Evolutionary conservation across 108 stramenopile genomes (phyloP).

Genomic region (Nannochloropsis gaditana): DNA sequence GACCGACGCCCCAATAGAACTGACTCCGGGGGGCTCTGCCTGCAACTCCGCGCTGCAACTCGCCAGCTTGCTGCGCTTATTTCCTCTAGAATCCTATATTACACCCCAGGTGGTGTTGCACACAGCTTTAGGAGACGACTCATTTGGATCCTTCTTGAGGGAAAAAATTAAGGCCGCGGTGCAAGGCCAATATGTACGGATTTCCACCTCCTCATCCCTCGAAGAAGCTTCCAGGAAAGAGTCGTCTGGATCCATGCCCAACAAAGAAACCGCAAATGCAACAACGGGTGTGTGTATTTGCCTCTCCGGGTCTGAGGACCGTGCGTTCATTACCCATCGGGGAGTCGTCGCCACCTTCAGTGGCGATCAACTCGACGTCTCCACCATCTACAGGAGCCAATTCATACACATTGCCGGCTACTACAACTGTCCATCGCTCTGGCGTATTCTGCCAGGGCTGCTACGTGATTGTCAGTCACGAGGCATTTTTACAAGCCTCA

Average conservation of each 20-base stretch:
- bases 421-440: constrained; percentile 17
- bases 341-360: background rate
- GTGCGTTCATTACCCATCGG: background rate
- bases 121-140: background rate
- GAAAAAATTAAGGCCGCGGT: background rate
- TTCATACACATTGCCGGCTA: constrained; percentile 12
- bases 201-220: background rate
- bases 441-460: background rate
- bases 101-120: background rate
- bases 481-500: background rate
- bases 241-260: background rate
- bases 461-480: background rate
- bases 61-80: background rate
- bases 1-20: constrained; percentile 10
- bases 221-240: too few species aligned
- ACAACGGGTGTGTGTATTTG: constrained; percentile 12
- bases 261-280: background rate
- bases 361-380: background rate
- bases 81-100: background rate
- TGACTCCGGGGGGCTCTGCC: constrained; percentile 3
- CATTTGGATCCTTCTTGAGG: background rate
- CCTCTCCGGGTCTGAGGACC: background rate
- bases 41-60: background rate
- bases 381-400: background rate
- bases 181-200: background rate